A percentile compares a stretch with the other conserved stretches of the same genome.
Evolutionary conservation across 176 grass and related monocot species (phyloP).

Genomic region (Avena sativa): DNA sequence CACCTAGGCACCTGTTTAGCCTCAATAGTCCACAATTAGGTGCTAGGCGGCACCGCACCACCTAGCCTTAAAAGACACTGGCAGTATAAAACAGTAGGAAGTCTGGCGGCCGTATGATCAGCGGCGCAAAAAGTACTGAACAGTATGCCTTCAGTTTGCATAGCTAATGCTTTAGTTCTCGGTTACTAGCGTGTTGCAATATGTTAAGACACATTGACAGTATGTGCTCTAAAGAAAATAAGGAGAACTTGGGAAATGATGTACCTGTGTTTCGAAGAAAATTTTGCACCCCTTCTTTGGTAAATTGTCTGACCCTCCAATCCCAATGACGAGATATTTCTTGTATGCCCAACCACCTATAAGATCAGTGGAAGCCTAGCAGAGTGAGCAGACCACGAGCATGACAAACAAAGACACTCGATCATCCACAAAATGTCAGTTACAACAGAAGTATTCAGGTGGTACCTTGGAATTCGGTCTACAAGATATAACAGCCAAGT

Average conservation of each 20-base stretch:
- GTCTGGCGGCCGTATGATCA: not conserved
- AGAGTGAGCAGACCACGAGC: conserved; percentile 34
- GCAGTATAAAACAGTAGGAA: not conserved
- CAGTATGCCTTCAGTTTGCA: conserved; percentile 14
- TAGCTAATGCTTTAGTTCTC: conserved; percentile 15
- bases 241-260: conserved; percentile 7
- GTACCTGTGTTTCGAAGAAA: conserved; percentile 69
- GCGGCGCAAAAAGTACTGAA: conserved; percentile 25
- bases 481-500: conserved; percentile 59
- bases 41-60: not conserved
- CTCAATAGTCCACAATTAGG: not conserved
- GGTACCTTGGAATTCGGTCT: conserved; percentile 63
- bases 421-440: conserved; percentile 23
- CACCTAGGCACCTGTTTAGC: not conserved
- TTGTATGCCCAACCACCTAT: conserved; percentile 66
- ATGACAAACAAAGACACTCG: conserved; percentile 34
- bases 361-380: conserved; percentile 36
- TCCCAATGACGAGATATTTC: conserved; percentile 78
- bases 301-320: conserved; percentile 81
- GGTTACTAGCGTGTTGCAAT: not conserved
- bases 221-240: conserved; percentile 5
- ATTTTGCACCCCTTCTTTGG: conserved; percentile 69
- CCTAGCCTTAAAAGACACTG: not conserved
- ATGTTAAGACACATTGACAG: not conserved
- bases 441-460: conserved; percentile 25